Conservation (phyloP, 2,329 filamentous ascomycete genomes). For the Aspergillus sp. region DNA sequence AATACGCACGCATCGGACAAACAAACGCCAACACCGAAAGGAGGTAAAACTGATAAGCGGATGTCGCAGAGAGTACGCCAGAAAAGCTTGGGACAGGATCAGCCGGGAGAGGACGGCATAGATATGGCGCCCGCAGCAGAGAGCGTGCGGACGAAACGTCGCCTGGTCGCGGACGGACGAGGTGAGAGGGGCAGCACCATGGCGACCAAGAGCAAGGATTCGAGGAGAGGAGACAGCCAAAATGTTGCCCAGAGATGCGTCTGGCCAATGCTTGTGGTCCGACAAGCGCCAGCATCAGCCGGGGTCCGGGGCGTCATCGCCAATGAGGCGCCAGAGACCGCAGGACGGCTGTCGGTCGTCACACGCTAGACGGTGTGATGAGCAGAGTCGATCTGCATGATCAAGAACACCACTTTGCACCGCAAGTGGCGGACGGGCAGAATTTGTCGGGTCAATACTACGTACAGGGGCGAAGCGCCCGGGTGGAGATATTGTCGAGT, state of each 20-base stretch:
- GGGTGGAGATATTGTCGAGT: conserved; percentile 2
- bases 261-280: conserved; percentile 32
- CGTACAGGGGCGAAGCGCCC: conserved; percentile 4
- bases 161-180: conserved; percentile 19
- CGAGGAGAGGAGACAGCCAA: conserved; percentile 10
- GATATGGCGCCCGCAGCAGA: conserved; percentile 23
- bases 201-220: conserved; percentile 19
- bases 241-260: conserved; percentile 31
- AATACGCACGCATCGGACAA: conserved; percentile 26
- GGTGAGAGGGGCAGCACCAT: conserved; percentile 29
- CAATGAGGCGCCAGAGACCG: conserved; percentile 24
- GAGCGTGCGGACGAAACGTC: conserved; percentile 10
- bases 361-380: conserved; percentile 35
- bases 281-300: conserved; percentile 33
- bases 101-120: conserved; percentile 22
- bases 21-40: conserved; percentile 5
- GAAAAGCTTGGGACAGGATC: conserved; percentile 17
- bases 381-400: conserved; percentile 28
- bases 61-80: conserved; percentile 11
- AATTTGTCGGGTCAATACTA: neutral
- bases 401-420: conserved; percentile 12
- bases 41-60: conserved; percentile 12
- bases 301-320: conserved; percentile 19
- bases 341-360: conserved; percentile 25
- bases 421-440: conserved; percentile 5